A percentile compares a stretch with the other conserved stretches of the same genome.
Conservation (phyloP, 495 filamentous ascomycete genomes). For the Polyplosphaeria fusca region DNA sequence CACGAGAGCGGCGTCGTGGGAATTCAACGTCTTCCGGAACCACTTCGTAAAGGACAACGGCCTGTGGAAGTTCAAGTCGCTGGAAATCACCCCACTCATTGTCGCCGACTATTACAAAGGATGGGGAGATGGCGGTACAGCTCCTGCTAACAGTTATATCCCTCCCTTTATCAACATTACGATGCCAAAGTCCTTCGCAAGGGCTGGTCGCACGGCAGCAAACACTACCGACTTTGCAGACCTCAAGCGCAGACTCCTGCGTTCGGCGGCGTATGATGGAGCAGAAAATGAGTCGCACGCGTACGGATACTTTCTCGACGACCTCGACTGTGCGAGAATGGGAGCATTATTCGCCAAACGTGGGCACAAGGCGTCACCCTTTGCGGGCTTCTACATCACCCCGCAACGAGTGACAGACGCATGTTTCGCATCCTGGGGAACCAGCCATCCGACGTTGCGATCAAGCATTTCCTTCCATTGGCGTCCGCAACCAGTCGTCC, state of each 20-base stretch:
- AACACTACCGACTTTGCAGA: constrained; percentile 4
- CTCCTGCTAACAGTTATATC: background rate
- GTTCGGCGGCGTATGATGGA: constrained; percentile 21
- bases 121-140: constrained; percentile 12
- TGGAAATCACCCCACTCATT: constrained; percentile 10
- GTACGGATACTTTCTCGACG: constrained; percentile 21
- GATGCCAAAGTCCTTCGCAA: background rate
- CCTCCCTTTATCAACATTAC: constrained; percentile 11
- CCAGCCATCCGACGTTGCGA: constrained; percentile 5
- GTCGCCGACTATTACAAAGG: constrained; percentile 26
- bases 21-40: constrained; percentile 25
- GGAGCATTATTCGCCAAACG: constrained; percentile 10
- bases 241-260: constrained; percentile 12
- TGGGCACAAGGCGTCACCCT: constrained; percentile 21
- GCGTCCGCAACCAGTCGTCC: constrained; percentile 25
- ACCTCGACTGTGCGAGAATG: constrained; percentile 13
- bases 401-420: constrained; percentile 11
- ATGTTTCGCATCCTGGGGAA: constrained; percentile 17
- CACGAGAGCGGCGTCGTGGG: constrained; percentile 15
- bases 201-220: background rate
- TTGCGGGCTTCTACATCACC: constrained; percentile 13
- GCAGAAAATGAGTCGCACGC: constrained; percentile 20
- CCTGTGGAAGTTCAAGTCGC: constrained; percentile 5
- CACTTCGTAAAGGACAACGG: constrained; percentile 19
- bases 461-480: constrained; percentile 24